Percentiles rank a stretch among this genome's conserved stretches.
These are phyloP conservation scores for Alternaria ventricosa DNA, from an alignment of 2,329 filamentous ascomycete species.

Conservation along the genomic window DNA sequence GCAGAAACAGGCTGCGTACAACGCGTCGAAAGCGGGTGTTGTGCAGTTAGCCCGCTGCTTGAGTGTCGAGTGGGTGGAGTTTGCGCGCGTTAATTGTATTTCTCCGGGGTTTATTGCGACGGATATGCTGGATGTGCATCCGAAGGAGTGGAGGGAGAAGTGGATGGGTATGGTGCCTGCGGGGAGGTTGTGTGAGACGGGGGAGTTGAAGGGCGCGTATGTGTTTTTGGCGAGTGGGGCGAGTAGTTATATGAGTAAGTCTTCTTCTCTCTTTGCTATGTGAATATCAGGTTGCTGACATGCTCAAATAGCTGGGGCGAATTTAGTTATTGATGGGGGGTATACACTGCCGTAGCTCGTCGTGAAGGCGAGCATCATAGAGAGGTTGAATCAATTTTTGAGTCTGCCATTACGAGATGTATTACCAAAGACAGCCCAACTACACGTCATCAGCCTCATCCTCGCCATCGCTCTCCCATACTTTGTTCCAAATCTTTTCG, in stretches of 20 bases:
- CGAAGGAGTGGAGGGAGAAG: slow-evolving; percentile 37
- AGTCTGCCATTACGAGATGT: neutral
- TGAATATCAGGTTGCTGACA: neutral
- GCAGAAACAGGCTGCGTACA: slow-evolving; percentile 83
- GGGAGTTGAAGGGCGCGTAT: slow-evolving; percentile 47
- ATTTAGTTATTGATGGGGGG: neutral
- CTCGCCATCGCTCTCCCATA: neutral
- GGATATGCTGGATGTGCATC: slow-evolving; percentile 53
- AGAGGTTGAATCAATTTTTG: neutral
- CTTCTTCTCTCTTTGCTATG: neutral
- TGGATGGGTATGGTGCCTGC: slow-evolving; percentile 50
- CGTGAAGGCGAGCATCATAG: neutral
- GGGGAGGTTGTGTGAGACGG: slow-evolving; percentile 47
- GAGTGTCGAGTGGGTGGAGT: slow-evolving; percentile 32
- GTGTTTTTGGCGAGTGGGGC: slow-evolving; percentile 19
- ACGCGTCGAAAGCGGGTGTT: slow-evolving; percentile 57
- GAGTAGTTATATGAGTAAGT: slow-evolving; percentile 21
- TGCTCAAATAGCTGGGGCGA: neutral
- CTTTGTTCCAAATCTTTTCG: neutral
- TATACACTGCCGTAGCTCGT: neutral
- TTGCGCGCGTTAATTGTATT: slow-evolving; percentile 75
- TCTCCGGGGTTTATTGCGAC: slow-evolving; percentile 89
- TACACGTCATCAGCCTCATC: neutral
- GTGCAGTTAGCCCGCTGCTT: slow-evolving; percentile 27
- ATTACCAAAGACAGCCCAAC: too few relatives aligned